Conservation (phyloP, 495 filamentous ascomycete genomes). For the Neurospora cerealis region DNA sequence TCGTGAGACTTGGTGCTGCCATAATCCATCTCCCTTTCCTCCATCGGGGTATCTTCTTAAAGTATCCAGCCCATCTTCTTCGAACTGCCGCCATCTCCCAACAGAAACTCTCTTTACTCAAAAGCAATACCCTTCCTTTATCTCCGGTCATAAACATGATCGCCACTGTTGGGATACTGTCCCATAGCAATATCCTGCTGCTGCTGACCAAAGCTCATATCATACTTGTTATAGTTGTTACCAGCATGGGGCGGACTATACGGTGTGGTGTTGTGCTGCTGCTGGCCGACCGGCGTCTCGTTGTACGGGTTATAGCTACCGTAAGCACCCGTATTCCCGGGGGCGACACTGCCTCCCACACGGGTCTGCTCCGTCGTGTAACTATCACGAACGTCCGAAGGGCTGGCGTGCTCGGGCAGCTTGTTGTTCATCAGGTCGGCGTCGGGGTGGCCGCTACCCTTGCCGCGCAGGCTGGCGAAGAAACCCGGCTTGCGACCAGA, state of each 20-base stretch:
- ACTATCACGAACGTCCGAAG: constrained; percentile 29
- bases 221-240: constrained; percentile 4
- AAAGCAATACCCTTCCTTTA: not conserved
- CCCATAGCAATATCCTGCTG: not conserved
- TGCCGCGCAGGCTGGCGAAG: constrained; percentile 19
- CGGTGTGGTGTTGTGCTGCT: not conserved
- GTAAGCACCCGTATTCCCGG: constrained; percentile 2
- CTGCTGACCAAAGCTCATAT: not conserved
- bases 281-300: constrained; percentile 15
- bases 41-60: not conserved
- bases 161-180: not conserved
- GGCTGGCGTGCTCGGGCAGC: constrained; percentile 30
- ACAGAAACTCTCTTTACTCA: not conserved
- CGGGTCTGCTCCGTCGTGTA: constrained; percentile 32
- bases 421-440: constrained; percentile 14
- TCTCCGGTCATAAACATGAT: not conserved
- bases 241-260: not conserved
- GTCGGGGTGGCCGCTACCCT: not conserved
- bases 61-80: not conserved
- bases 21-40: not conserved
- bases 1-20: not conserved
- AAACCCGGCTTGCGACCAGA: constrained; percentile 19
- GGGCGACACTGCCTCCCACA: constrained; percentile 8
- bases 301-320: constrained; percentile 18
- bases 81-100: not conserved